Conservation (phyloP, 2,329 filamentous ascomycete species). For the Pseudogymnoascus destructans region DNA sequence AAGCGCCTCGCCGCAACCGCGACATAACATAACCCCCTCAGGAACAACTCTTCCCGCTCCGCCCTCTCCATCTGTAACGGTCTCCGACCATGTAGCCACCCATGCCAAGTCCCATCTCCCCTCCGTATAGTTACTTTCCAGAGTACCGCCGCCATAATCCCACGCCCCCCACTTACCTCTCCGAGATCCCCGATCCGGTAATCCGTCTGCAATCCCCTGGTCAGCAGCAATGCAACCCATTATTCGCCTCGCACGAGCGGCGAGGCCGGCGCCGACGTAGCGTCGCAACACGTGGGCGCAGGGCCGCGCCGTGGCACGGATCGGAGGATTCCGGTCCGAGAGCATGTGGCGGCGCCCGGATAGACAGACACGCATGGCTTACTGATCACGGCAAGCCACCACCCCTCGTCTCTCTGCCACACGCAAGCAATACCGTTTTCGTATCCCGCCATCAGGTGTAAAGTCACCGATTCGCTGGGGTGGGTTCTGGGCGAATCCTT, state of each 20-base stretch:
- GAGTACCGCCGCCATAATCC: neutral
- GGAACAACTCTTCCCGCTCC: neutral
- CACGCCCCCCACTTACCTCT: neutral
- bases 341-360: neutral
- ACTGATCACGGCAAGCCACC: neutral
- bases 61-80: neutral
- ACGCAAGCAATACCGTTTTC: neutral
- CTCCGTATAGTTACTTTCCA: neutral
- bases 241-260: neutral
- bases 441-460: neutral
- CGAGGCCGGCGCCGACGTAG: neutral
- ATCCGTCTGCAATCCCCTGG: neutral
- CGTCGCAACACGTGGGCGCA: neutral
- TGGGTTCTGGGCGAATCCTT: neutral
- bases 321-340: neutral
- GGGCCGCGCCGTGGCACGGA: neutral
- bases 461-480: neutral
- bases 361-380: neutral
- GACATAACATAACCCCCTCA: neutral
- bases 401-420: neutral
- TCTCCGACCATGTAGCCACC: neutral
- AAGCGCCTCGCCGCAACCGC: neutral
- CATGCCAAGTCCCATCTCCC: neutral
- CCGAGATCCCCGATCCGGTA: neutral
- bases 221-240: neutral